Conservation (phyloP, 805 yeast species). For the Yamadazyma olivae region DNA sequence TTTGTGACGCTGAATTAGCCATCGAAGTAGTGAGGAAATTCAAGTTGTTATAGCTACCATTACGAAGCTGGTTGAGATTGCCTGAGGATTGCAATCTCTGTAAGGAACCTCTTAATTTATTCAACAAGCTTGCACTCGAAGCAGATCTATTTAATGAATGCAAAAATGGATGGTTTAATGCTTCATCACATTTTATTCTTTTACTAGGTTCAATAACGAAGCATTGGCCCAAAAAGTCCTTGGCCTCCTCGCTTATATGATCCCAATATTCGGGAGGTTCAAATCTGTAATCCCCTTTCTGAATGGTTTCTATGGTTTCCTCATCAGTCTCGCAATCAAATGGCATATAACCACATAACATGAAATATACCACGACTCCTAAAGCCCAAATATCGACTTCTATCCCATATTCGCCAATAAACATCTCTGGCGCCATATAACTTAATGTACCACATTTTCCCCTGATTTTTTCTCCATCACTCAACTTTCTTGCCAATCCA, state of each 20-base stretch:
- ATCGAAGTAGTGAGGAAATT: neutral
- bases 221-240: conserved; percentile 56
- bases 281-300: conserved; percentile 52
- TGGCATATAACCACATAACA: conserved; percentile 73
- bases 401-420: conserved; percentile 50
- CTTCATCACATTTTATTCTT: conserved; percentile 42
- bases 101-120: conserved; percentile 10
- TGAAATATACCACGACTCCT: conserved; percentile 68
- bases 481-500: conserved; percentile 48
- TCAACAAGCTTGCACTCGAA: conserved; percentile 8
- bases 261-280: conserved; percentile 62
- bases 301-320: conserved; percentile 66
- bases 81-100: neutral
- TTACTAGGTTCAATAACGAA: conserved; percentile 42
- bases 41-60: neutral
- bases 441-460: conserved; percentile 69
- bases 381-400: conserved; percentile 75
- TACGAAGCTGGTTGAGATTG: neutral
- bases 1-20: neutral
- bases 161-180: conserved; percentile 10
- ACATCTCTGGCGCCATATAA: conserved; percentile 70
- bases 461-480: conserved; percentile 10
- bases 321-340: conserved; percentile 70
- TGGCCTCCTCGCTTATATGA: conserved; percentile 49
- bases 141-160: conserved; percentile 3